Evolutionary conservation across 2,329 filamentous ascomycete genomes (phyloP).

Genomic region (Pseudogymnoascus sp.): DNA sequence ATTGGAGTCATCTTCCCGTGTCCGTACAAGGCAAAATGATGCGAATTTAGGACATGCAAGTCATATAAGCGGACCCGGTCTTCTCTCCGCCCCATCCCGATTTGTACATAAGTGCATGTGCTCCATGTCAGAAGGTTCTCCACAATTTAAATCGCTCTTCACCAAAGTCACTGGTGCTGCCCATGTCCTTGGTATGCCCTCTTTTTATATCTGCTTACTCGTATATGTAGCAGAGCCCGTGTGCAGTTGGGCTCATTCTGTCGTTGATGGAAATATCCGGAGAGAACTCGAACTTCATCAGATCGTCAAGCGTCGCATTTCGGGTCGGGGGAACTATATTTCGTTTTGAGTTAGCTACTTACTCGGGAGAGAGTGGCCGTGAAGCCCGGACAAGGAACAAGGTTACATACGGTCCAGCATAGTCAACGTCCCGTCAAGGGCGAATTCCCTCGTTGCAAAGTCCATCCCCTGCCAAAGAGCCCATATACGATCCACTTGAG

Average conservation of each 20-base stretch:
- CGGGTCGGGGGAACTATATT: constrained; percentile 31
- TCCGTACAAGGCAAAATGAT: not conserved
- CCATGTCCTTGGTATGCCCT: too few relatives aligned
- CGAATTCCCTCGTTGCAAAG: constrained; percentile 27
- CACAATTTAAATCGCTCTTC: not conserved
- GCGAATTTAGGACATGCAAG: not conserved
- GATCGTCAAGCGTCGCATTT: constrained; percentile 39
- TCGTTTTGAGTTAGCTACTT: not conserved
- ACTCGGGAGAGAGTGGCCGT: not conserved
- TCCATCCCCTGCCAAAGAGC: constrained; percentile 41
- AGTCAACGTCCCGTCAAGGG: constrained; percentile 37
- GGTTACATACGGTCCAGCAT: constrained; percentile 30
- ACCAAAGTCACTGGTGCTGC: not conserved
- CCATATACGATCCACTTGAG: constrained; percentile 23
- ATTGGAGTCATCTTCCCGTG: not conserved
- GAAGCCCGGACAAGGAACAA: not conserved
- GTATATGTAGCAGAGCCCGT: not conserved
- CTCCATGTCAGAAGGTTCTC: not conserved
- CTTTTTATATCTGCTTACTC: not conserved
- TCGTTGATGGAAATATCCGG: not conserved
- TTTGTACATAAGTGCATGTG: not conserved
- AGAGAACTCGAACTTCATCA: constrained; percentile 26
- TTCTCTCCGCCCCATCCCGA: not conserved
- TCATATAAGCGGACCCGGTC: not conserved
- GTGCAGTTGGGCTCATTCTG: not conserved